These are phyloP conservation scores for Picochlorum sp. DNA, from an alignment of 139 green algal genomes.

Conservation along the genomic window DNA sequence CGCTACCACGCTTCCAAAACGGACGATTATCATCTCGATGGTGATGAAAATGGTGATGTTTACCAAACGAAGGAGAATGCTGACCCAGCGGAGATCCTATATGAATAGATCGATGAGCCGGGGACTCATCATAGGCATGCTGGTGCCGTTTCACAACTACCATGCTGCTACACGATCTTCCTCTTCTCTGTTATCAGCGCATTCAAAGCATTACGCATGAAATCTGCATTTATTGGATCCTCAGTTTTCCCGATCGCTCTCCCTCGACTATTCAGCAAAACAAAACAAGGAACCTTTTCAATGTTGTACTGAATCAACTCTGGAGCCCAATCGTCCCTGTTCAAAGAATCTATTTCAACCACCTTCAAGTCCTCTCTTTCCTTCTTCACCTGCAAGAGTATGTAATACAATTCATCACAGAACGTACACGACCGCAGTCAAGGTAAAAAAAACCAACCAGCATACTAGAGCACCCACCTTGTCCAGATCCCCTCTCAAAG, in stretches of 20 bases:
- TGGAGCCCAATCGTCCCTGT: constrained; percentile 20
- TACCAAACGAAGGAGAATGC: too few species aligned
- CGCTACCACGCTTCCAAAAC: too few species aligned
- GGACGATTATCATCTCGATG: too few species aligned
- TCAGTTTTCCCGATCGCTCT: not conserved
- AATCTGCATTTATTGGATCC: not conserved
- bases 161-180: not conserved
- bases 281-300: constrained; percentile 39
- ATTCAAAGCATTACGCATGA: not conserved
- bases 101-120: too few species aligned
- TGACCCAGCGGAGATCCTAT: too few species aligned
- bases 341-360: constrained; percentile 12
- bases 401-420: not conserved
- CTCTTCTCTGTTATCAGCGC: too few species aligned
- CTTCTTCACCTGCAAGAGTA: not conserved
- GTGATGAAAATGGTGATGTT: too few species aligned
- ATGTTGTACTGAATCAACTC: constrained; percentile 39
- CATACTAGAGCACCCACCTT: constrained; percentile 7
- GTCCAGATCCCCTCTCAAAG: constrained; percentile 1
- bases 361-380: constrained; percentile 6
- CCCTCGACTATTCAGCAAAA: constrained; percentile 27
- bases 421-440: not conserved
- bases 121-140: not conserved
- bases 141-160: constrained; percentile 1
- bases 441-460: not conserved